Evolutionary conservation across 176 grass and related monocot genomes (phyloP).

Genomic region (Bothriochloa decipiens): DNA sequence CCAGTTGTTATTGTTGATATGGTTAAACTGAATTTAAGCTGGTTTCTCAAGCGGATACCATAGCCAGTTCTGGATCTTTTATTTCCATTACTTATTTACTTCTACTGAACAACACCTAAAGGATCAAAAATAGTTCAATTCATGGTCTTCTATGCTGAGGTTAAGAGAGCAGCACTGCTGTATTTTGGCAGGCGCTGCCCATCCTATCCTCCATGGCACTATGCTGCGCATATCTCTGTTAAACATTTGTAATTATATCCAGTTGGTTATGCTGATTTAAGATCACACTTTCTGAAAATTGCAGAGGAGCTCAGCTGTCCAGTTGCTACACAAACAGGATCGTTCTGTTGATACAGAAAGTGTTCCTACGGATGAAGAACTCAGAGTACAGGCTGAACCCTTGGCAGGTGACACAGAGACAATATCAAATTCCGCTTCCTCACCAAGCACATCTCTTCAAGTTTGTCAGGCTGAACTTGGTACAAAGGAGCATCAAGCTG

Average conservation of each 20-base stretch:
- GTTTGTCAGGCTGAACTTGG: constrained; percentile 50
- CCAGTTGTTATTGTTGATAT: neutral
- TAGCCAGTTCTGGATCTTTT: neutral
- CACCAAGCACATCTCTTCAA: constrained; percentile 46
- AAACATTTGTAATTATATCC: neutral
- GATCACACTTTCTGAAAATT: constrained; percentile 41
- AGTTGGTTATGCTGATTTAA: constrained; percentile 25
- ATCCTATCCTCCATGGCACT: neutral
- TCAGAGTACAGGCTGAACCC: constrained; percentile 36
- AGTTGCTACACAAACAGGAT: constrained; percentile 53
- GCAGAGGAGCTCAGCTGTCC: constrained; percentile 48
- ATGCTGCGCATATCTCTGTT: neutral
- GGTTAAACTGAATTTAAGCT: neutral
- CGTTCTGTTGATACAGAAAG: constrained; percentile 49
- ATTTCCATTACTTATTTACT: neutral
- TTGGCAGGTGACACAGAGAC: constrained; percentile 39
- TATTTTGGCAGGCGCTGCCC: neutral
- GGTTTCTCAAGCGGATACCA: neutral
- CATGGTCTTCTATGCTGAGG: neutral
- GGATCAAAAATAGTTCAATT: neutral
- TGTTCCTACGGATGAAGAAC: constrained; percentile 41
- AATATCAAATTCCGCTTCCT: constrained; percentile 43
- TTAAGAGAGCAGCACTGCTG: constrained; percentile 5
- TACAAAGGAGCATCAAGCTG: constrained; percentile 67
- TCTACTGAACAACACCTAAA: constrained; percentile 15